These are phyloP conservation scores for Erodium maritimum DNA, from an alignment of 345 rosid species.

Conservation along the genomic window DNA sequence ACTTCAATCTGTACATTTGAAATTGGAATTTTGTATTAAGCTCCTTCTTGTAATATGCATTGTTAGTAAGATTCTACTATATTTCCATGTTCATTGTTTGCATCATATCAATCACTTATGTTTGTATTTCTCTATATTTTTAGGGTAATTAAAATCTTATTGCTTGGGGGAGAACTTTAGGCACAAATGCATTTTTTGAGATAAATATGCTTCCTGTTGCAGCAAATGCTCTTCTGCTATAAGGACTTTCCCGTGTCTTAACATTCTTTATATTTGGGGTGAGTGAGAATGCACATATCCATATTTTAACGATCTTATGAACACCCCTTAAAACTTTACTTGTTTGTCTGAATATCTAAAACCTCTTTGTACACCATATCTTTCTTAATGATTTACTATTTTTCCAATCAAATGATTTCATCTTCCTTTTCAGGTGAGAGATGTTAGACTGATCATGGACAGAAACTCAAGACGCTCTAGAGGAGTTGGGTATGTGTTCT, in stretches of 20 bases:
- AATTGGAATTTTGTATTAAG: background rate
- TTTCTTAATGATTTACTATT: background rate
- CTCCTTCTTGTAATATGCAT: background rate
- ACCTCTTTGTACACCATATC: background rate
- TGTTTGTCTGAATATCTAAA: too few relatives aligned
- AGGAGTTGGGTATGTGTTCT: slow-evolving; percentile 88
- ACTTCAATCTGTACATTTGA: background rate
- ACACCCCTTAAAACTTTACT: background rate
- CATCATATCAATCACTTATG: too few relatives aligned
- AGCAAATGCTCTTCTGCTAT: slow-evolving; percentile 9
- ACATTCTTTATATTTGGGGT: slow-evolving; percentile 1
- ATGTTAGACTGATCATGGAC: slow-evolving; percentile 94
- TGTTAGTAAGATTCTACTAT: background rate
- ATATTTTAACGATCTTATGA: too few relatives aligned
- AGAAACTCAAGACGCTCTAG: slow-evolving; percentile 88
- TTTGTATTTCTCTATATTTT: background rate
- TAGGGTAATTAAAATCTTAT: background rate
- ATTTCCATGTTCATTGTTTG: background rate
- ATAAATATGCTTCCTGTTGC: slow-evolving; percentile 14
- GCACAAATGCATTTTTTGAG: slow-evolving; percentile 10
- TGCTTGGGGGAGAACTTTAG: slow-evolving; percentile 4
- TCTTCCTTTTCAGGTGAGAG: slow-evolving; percentile 65
- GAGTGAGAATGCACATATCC: background rate
- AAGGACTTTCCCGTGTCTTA: slow-evolving; percentile 19
- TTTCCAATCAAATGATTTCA: background rate